These are phyloP conservation scores for Hanseniaspora valbyensis DNA, from an alignment of 805 yeast genomes.

Conservation along the genomic window DNA sequence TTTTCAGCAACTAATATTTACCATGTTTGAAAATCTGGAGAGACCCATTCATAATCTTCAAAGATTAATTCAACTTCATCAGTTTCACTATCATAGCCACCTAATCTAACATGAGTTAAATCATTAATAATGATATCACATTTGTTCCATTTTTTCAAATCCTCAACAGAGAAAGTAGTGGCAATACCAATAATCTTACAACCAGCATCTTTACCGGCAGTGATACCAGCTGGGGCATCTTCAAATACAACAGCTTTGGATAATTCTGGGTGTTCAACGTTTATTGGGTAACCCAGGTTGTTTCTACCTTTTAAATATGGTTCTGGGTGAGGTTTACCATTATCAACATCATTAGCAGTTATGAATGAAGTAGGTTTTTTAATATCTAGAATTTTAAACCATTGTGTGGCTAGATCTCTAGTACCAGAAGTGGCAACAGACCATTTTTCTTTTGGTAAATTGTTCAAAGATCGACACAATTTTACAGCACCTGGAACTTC, in stretches of 20 bases:
- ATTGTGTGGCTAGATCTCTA: conserved; percentile 59
- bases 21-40: conserved; percentile 30
- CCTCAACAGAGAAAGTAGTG: conserved; percentile 60
- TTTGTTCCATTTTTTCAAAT: conserved; percentile 54
- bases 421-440: conserved; percentile 84
- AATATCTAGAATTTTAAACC: conserved; percentile 58
- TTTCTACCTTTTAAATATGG: conserved; percentile 56
- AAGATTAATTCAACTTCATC: conserved; percentile 32
- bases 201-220: conserved; percentile 75
- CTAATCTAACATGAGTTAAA: conserved; percentile 50
- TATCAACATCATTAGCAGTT: conserved; percentile 66
- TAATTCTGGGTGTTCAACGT: conserved; percentile 29
- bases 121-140: conserved; percentile 75
- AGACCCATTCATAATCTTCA: conserved; percentile 31
- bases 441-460: conserved; percentile 52
- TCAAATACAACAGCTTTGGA: conserved; percentile 58
- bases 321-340: conserved; percentile 81
- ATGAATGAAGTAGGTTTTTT: conserved; percentile 64
- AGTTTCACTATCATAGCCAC: conserved; percentile 38
- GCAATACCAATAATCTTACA: conserved; percentile 76
- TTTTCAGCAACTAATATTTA: too few relatives aligned
- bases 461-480: conserved; percentile 44
- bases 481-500: conserved; percentile 68
- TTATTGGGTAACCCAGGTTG: conserved; percentile 31
- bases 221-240: conserved; percentile 82